phyloP scores from a whole-genome alignment of 768 basidiomycete species.

The Leccinum boreale region DNA sequence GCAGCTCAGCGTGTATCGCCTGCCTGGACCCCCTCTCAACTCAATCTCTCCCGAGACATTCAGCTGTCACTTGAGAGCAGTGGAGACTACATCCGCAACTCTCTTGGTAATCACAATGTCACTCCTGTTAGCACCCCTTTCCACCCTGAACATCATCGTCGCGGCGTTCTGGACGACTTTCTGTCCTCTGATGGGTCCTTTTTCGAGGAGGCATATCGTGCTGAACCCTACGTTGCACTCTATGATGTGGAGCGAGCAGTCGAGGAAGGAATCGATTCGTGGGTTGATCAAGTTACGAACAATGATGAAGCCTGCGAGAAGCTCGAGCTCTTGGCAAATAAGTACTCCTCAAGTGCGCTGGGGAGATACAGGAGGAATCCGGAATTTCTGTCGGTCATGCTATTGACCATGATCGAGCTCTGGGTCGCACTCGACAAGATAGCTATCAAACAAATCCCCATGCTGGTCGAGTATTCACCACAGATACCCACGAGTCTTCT shows the following conservation, averaged over 20 bases:
- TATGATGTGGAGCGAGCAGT: slow-evolving; percentile 38
- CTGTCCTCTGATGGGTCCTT: slow-evolving; percentile 12
- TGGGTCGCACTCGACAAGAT: slow-evolving; percentile 34
- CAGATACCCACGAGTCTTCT: slow-evolving; percentile 22
- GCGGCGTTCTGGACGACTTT: slow-evolving; percentile 14
- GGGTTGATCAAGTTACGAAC: slow-evolving; percentile 23
- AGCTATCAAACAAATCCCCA: slow-evolving; percentile 17
- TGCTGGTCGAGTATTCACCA: slow-evolving; percentile 31
- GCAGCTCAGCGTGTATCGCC: slow-evolving; percentile 14
- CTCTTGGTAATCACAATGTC: slow-evolving; percentile 1
- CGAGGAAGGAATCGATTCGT: slow-evolving; percentile 29
- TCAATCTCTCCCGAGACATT: slow-evolving; percentile 30
- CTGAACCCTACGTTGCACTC: slow-evolving; percentile 20
- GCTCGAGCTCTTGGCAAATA: slow-evolving; percentile 18
- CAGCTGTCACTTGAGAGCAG: slow-evolving; percentile 31
- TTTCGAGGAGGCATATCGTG: slow-evolving; percentile 2
- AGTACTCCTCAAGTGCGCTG: slow-evolving; percentile 27
- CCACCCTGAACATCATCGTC: background rate
- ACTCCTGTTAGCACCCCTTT: background rate
- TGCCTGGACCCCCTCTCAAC: slow-evolving; percentile 27
- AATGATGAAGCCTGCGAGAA: slow-evolving; percentile 10
- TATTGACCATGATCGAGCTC: slow-evolving; percentile 35
- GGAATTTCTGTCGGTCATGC: slow-evolving; percentile 37
- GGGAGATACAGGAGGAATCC: slow-evolving; percentile 17
- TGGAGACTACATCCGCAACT: slow-evolving; percentile 24